These are phyloP conservation scores for Ceratocystis variospora DNA, from an alignment of 2,329 filamentous ascomycete species.

Conservation along the genomic window DNA sequence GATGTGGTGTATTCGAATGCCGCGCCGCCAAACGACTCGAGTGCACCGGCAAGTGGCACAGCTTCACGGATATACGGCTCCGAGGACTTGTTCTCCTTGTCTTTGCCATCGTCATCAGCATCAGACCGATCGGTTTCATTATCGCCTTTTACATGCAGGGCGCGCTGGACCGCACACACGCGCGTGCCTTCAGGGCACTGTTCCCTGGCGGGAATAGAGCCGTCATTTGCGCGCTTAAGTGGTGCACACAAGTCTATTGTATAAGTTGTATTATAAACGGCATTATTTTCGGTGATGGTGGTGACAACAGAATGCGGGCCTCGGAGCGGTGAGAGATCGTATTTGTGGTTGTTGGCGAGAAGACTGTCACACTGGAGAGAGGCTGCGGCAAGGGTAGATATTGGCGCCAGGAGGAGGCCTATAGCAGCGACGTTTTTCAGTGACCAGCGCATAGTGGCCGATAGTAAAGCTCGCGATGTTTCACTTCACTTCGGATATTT, in stretches of 20 bases:
- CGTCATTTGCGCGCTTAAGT: slow-evolving; percentile 46
- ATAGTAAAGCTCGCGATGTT: background rate
- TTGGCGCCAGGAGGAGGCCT: slow-evolving; percentile 25
- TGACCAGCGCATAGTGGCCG: slow-evolving; percentile 9
- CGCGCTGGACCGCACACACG: slow-evolving; percentile 62
- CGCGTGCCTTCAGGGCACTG: slow-evolving; percentile 57
- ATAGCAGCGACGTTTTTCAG: background rate
- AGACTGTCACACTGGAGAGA: slow-evolving; percentile 51
- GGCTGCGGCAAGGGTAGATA: slow-evolving; percentile 28
- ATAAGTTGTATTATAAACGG: slow-evolving; percentile 61
- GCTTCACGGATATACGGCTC: slow-evolving; percentile 39
- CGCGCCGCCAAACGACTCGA: slow-evolving; percentile 43
- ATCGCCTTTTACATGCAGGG: slow-evolving; percentile 34
- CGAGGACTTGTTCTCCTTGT: background rate
- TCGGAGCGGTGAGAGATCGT: slow-evolving; percentile 48
- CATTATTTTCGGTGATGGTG: slow-evolving; percentile 37
- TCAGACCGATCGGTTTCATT: slow-evolving; percentile 25
- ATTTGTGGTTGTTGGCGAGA: slow-evolving; percentile 43
- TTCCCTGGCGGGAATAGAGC: slow-evolving; percentile 34
- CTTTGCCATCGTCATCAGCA: background rate
- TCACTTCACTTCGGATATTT: background rate
- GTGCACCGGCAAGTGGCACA: slow-evolving; percentile 62
- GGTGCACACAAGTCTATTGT: slow-evolving; percentile 63
- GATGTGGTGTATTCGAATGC: slow-evolving; percentile 52
- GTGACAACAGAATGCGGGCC: slow-evolving; percentile 58